Percentiles rank a stretch among this genome's conserved stretches.
phyloP scores from a whole-genome alignment of 2,329 filamentous ascomycete species.

The Chrysoporthe deuterocubensis region DNA sequence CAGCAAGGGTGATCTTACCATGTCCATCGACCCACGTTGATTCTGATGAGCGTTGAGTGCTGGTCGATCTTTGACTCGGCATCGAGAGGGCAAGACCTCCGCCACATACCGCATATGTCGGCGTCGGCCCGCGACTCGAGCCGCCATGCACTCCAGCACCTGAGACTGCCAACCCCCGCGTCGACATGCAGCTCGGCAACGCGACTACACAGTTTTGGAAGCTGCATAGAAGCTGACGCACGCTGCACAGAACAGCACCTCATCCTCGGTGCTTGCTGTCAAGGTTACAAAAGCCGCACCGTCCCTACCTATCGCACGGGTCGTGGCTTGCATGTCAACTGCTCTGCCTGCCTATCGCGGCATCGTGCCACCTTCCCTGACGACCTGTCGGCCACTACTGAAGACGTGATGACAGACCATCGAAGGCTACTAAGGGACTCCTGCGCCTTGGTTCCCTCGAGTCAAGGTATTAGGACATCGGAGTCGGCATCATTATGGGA shows the following conservation, averaged over 20 bases:
- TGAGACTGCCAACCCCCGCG: not conserved
- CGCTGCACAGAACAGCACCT: constrained; percentile 6
- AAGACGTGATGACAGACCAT: not conserved
- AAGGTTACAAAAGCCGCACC: not conserved
- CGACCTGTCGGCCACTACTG: not conserved
- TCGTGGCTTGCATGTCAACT: not conserved
- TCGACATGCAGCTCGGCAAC: not conserved
- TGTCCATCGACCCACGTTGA: too few relatives aligned
- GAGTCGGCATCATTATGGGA: not conserved
- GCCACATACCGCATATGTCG: too few relatives aligned
- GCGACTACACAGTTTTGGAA: constrained; percentile 2
- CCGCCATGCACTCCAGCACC: too few relatives aligned
- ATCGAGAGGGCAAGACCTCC: too few relatives aligned
- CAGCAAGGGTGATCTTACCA: not conserved
- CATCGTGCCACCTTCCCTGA: not conserved
- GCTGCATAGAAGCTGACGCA: constrained; percentile 16
- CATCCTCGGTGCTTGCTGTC: not conserved
- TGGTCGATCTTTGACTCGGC: too few relatives aligned
- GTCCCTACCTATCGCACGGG: not conserved
- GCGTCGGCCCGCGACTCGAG: too few relatives aligned
- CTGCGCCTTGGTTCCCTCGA: not conserved
- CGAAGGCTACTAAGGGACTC: not conserved
- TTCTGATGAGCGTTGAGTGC: too few relatives aligned
- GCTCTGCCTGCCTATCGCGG: constrained; percentile 13
- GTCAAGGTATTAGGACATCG: not conserved